Percentiles rank a stretch among this genome's conserved stretches.
phyloP scores from a whole-genome alignment of 139 green algal species.

The Spirogloea muscicola region DNA sequence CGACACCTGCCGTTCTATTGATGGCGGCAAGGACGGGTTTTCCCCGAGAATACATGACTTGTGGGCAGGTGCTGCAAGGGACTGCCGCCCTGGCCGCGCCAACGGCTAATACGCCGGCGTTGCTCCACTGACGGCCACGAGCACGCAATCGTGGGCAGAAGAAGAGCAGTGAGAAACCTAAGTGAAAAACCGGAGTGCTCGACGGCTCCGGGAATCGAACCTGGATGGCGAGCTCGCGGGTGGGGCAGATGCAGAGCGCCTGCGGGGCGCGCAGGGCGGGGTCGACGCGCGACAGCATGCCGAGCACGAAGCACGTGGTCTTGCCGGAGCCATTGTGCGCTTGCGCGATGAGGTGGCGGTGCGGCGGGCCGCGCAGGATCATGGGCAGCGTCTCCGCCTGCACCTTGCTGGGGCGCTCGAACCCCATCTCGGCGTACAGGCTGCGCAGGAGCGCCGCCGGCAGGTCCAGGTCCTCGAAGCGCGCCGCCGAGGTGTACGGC shows the following conservation, averaged over 20 bases:
- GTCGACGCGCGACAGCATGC: conserved; percentile 92
- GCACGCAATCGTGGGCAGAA: no score
- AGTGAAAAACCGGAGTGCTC: no score
- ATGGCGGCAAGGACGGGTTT: no score
- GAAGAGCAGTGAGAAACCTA: no score
- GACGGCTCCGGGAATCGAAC: no score
- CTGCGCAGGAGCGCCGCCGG: conserved; percentile 74
- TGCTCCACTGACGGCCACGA: no score
- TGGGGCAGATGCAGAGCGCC: conserved; percentile 95
- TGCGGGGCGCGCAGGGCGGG: conserved; percentile 67
- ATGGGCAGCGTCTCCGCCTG: conserved; percentile 93
- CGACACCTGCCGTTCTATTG: no score
- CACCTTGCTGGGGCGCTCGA: conserved; percentile 87
- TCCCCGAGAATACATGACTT: no score
- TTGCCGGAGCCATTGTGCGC: conserved; percentile 98
- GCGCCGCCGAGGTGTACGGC: conserved; percentile 71
- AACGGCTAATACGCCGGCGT: no score
- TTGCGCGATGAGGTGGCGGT: conserved; percentile 84
- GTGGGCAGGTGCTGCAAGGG: no score
- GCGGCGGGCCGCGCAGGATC: no score
- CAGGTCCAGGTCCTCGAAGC: conserved; percentile 84
- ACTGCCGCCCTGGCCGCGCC: no score
- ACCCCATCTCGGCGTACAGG: conserved; percentile 98
- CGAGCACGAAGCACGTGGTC: conserved; percentile 97
- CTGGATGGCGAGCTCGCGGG: conserved; percentile 86